Evolutionary conservation across 2,329 filamentous ascomycete genomes (phyloP).

Genomic region (Zymoseptoria crescenta): DNA sequence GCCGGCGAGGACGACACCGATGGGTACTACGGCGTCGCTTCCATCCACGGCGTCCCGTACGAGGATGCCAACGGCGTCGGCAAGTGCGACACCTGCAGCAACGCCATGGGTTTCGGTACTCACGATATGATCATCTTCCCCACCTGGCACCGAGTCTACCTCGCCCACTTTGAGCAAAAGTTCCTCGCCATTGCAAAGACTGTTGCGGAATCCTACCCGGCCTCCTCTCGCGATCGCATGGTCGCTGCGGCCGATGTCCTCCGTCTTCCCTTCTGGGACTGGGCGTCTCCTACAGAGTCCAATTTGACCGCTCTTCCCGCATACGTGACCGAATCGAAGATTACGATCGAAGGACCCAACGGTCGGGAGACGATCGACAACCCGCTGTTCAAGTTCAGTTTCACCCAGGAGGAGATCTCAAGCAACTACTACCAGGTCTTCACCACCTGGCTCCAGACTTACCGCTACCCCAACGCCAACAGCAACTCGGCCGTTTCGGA

Average conservation of each 20-base stretch:
- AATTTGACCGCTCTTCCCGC: constrained; percentile 13
- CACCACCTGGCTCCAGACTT: constrained; percentile 18
- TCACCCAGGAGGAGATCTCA: constrained; percentile 4
- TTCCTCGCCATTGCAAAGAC: constrained; percentile 19
- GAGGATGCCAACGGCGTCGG: constrained; percentile 18
- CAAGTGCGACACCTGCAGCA: constrained; percentile 16
- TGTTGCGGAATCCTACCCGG: constrained; percentile 17
- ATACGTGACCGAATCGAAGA: constrained; percentile 12
- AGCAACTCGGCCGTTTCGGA: constrained; percentile 13
- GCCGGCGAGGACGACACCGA: neutral
- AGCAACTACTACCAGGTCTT: constrained; percentile 19
- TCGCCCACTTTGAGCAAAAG: constrained; percentile 24
- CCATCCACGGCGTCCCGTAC: constrained; percentile 15
- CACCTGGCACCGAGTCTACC: constrained; percentile 23
- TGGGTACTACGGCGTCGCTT: neutral
- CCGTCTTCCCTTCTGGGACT: constrained; percentile 16
- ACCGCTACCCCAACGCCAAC: constrained; percentile 18
- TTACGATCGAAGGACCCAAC: constrained; percentile 16
- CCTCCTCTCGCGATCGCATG: constrained; percentile 11
- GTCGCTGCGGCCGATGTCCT: constrained; percentile 17
- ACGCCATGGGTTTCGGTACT: constrained; percentile 22
- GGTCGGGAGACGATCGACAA: constrained; percentile 15
- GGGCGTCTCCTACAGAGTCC: constrained; percentile 9
- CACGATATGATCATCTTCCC: constrained; percentile 25
- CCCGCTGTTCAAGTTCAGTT: constrained; percentile 16